These are phyloP conservation scores for Nothopassalora personata DNA, from an alignment of 2,329 filamentous ascomycete species.

Conservation along the genomic window DNA sequence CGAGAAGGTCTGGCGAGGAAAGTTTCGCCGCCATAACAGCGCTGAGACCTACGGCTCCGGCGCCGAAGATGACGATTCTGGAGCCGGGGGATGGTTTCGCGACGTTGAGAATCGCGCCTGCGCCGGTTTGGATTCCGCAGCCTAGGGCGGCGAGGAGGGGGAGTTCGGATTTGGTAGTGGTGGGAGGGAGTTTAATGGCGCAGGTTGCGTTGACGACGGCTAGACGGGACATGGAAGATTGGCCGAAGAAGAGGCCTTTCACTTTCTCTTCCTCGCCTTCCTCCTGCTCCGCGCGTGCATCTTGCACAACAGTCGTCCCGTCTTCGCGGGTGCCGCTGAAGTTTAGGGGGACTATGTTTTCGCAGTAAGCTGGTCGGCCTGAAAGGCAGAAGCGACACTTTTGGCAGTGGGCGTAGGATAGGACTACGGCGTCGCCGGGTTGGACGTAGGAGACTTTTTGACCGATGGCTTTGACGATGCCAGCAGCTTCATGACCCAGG, in stretches of 20 bases:
- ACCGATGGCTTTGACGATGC: conserved; percentile 14
- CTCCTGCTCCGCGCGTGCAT: conserved; percentile 2
- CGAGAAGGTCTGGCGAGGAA: conserved; percentile 1
- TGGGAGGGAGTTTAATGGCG: conserved; percentile 11
- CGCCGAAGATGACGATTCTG: conserved; percentile 20
- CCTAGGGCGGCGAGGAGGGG: conserved; percentile 18
- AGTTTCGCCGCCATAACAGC: conserved; percentile 18
- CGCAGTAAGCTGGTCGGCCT: conserved; percentile 17
- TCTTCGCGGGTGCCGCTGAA: conserved; percentile 14
- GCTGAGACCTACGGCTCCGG: conserved; percentile 21
- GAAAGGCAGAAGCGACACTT: conserved; percentile 15
- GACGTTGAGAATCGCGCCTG: conserved; percentile 20
- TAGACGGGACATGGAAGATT: conserved; percentile 20
- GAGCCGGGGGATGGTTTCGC: conserved; percentile 14
- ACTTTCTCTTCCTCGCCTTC: background rate
- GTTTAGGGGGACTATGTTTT: conserved; percentile 13
- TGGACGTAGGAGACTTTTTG: conserved; percentile 11
- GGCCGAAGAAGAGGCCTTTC: conserved; percentile 22
- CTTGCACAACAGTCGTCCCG: conserved; percentile 6
- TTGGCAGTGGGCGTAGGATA: conserved; percentile 16
- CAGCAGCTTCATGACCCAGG: conserved; percentile 23
- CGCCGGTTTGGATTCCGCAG: conserved; percentile 24
- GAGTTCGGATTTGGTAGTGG: conserved; percentile 16
- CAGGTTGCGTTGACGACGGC: conserved; percentile 16
- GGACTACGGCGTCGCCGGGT: conserved; percentile 16